phyloP scores from a whole-genome alignment of 345 rosid genomes.

The Eucalyptus rudis region DNA sequence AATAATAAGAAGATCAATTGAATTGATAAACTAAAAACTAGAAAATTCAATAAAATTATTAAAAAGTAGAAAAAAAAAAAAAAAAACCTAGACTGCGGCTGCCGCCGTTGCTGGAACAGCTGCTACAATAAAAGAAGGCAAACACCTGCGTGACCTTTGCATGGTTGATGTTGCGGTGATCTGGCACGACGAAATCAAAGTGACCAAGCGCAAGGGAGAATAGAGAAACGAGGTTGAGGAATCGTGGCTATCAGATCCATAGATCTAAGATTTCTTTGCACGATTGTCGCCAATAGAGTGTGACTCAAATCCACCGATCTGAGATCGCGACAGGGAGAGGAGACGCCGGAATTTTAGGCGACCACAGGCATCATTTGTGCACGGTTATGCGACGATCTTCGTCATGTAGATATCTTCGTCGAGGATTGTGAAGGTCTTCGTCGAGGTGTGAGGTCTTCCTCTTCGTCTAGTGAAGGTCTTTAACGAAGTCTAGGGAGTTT shows the following conservation, averaged over 20 bases:
- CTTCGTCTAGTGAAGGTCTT: neutral
- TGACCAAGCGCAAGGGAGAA: neutral
- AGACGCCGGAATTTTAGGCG: neutral
- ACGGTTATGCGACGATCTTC: neutral
- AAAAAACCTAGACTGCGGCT: neutral
- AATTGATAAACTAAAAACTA: neutral
- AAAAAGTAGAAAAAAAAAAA: neutral
- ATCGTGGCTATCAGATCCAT: neutral
- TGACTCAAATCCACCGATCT: neutral
- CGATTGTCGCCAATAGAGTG: fast-evolving
- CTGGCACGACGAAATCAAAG: neutral
- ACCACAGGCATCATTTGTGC: neutral
- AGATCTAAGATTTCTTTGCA: neutral
- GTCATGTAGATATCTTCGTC: neutral
- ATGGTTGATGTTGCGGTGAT: neutral
- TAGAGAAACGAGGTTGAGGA: neutral
- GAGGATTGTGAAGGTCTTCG: neutral
- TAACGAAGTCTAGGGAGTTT: no score
- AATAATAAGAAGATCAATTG: neutral
- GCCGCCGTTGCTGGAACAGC: neutral
- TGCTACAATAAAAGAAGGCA: neutral
- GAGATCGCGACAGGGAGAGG: neutral
- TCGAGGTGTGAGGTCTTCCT: neutral
- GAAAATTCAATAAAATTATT: neutral
- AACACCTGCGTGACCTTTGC: neutral